phyloP scores from a whole-genome alignment of 1,284 basidiomycete genomes.

The Malassezia caprae region DNA sequence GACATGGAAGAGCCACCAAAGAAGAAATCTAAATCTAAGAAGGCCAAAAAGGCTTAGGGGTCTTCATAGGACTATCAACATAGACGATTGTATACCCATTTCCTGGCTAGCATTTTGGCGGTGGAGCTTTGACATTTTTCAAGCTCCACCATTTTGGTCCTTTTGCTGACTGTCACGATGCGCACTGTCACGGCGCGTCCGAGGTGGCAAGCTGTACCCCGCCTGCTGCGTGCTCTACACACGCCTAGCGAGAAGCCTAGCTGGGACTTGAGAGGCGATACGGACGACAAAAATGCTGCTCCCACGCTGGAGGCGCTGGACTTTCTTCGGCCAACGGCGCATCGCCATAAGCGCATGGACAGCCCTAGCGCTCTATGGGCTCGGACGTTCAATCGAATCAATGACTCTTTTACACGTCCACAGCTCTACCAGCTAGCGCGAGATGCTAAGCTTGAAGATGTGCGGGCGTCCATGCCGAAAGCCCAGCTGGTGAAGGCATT shows the following conservation, averaged over 20 bases:
- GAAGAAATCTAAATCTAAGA: not conserved
- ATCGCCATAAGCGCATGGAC: not conserved
- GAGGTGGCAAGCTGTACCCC: not conserved
- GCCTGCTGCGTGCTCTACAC: not conserved
- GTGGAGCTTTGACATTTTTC: not conserved
- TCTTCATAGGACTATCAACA: not conserved
- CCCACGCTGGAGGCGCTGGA: conserved; percentile 11
- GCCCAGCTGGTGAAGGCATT: conserved; percentile 3
- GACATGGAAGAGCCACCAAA: not conserved
- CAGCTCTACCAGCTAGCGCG: conserved; percentile 13
- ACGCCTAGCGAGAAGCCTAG: not conserved
- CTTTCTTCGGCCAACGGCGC: not conserved
- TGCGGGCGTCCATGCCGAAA: conserved; percentile 2
- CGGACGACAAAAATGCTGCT: not conserved
- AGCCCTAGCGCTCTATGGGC: not conserved
- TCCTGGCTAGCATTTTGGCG: not conserved
- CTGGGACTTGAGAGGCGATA: not conserved
- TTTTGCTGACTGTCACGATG: not conserved
- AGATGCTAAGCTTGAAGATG: not conserved
- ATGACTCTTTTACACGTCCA: conserved; percentile 10
- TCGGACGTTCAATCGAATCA: not conserved
- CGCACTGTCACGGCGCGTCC: not conserved
- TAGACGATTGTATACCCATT: not conserved
- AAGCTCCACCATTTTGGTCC: not conserved
- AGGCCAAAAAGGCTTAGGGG: not conserved